Evolutionary conservation across 345 rosid genomes (phyloP).

Genomic region (Pseudoturritis turrita): DNA sequence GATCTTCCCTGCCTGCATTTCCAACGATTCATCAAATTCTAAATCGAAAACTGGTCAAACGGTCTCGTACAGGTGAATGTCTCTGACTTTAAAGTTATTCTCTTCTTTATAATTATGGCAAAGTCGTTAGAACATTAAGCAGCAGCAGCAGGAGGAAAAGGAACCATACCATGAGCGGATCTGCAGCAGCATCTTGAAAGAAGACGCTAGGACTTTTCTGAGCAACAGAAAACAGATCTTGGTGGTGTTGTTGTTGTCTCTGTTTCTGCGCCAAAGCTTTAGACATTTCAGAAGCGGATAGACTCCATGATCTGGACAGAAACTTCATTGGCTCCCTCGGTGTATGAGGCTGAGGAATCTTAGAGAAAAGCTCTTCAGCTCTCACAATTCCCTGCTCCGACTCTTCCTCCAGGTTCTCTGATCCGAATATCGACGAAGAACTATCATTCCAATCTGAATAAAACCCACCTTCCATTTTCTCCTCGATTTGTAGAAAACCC

Average conservation of each 20-base stretch:
- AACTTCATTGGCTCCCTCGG: slow-evolving; percentile 91
- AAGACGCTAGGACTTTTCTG: background rate
- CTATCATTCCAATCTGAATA: slow-evolving; percentile 32
- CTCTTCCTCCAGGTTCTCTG: slow-evolving; percentile 52
- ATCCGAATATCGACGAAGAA: slow-evolving; percentile 26
- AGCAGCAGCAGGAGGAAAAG: background rate
- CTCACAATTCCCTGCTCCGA: slow-evolving; percentile 19
- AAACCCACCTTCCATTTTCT: slow-evolving; percentile 51
- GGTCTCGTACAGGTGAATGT: background rate
- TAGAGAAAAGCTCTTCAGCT: slow-evolving; percentile 2
- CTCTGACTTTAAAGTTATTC: background rate
- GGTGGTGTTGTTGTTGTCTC: slow-evolving; percentile 26
- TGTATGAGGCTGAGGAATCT: slow-evolving; percentile 61
- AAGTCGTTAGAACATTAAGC: background rate
- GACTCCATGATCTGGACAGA: slow-evolving; percentile 87
- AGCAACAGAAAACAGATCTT: background rate
- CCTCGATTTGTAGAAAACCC: background rate
- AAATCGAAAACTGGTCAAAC: background rate
- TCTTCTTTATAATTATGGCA: background rate
- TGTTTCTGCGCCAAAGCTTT: slow-evolving; percentile 56
- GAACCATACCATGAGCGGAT: slow-evolving; percentile 17
- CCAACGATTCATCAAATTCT: background rate
- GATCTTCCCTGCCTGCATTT: slow-evolving; percentile 42
- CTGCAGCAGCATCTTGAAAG: slow-evolving; percentile 14
- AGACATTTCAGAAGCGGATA: slow-evolving; percentile 80